Percentiles rank a stretch among this genome's conserved stretches.
These are phyloP conservation scores for Cryptococcus sp. DNA, from an alignment of 1,284 basidiomycete species.

Conservation along the genomic window DNA sequence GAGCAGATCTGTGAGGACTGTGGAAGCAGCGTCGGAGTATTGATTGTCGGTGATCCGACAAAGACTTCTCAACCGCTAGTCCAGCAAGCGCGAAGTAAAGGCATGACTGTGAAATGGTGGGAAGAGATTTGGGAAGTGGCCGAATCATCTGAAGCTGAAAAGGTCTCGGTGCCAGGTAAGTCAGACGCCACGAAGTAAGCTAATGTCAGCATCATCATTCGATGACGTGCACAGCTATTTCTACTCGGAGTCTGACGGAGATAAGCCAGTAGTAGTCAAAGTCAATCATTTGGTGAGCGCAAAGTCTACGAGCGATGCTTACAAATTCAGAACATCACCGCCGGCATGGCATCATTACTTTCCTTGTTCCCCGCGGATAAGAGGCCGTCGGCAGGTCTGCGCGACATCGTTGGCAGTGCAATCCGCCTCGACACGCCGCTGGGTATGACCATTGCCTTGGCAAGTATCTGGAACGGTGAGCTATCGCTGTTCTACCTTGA, in stretches of 20 bases:
- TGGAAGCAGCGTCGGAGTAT: conserved; percentile 21
- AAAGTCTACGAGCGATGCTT: conserved; percentile 1
- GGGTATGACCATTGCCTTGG: conserved; percentile 49
- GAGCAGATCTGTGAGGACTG: conserved; percentile 34
- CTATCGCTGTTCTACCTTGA: not conserved
- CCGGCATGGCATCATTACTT: conserved; percentile 49
- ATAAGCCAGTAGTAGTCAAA: conserved; percentile 25
- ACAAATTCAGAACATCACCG: conserved; percentile 46
- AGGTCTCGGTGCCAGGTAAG: conserved; percentile 16
- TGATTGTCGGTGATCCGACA: conserved; percentile 40
- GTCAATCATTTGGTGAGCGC: conserved; percentile 43
- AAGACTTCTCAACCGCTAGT: conserved; percentile 9
- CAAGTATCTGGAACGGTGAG: conserved; percentile 45
- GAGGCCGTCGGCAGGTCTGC: conserved; percentile 36
- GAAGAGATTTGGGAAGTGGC: conserved; percentile 48
- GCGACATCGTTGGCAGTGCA: conserved; percentile 43
- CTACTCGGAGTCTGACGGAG: conserved; percentile 20
- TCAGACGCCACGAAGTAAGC: not conserved
- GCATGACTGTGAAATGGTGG: conserved; percentile 40
- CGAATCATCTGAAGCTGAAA: conserved; percentile 17
- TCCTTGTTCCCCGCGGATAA: conserved; percentile 53
- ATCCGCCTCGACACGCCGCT: conserved; percentile 46
- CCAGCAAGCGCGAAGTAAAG: conserved; percentile 25
- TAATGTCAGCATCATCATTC: conserved; percentile 17
- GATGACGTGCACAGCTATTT: conserved; percentile 43